Evolutionary conservation across 441 rosid species (phyloP).

Genomic region (Erodium moschatum): DNA sequence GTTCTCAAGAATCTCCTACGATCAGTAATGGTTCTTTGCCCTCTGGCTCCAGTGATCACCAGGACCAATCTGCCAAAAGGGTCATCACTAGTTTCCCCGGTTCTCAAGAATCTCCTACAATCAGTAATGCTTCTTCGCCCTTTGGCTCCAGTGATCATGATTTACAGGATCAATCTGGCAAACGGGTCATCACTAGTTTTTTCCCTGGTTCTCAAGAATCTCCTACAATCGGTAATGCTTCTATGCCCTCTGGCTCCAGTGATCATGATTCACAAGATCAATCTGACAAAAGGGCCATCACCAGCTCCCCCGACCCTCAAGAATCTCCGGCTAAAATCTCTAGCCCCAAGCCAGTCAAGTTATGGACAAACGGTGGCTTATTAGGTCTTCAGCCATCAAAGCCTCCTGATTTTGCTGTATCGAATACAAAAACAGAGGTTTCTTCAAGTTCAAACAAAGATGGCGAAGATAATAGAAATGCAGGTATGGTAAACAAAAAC

Average conservation of each 20-base stretch:
- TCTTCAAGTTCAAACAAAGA: conserved; percentile 15
- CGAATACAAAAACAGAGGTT: conserved; percentile 29
- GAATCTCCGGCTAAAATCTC: conserved; percentile 33
- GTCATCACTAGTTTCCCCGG: too few species aligned
- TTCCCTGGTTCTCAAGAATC: too few species aligned
- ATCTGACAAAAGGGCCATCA: conserved; percentile 21
- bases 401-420: conserved; percentile 65
- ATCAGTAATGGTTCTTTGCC: too few species aligned
- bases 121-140: too few species aligned
- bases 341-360: conserved; percentile 31
- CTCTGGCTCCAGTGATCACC: too few species aligned
- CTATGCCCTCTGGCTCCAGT: conserved; percentile 21
- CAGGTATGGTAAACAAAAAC: too few species aligned
- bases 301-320: conserved; percentile 24
- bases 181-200: too few species aligned
- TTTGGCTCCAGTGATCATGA: too few species aligned
- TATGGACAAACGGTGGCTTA: conserved; percentile 92
- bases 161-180: too few species aligned
- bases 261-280: conserved; percentile 29
- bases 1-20: neutral
- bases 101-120: too few species aligned
- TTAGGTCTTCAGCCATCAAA: conserved; percentile 84
- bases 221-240: too few species aligned
- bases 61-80: too few species aligned
- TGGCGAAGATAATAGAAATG: conserved; percentile 22